phyloP scores from a whole-genome alignment of 2,329 filamentous ascomycete genomes.

The Penicillium frequentans region DNA sequence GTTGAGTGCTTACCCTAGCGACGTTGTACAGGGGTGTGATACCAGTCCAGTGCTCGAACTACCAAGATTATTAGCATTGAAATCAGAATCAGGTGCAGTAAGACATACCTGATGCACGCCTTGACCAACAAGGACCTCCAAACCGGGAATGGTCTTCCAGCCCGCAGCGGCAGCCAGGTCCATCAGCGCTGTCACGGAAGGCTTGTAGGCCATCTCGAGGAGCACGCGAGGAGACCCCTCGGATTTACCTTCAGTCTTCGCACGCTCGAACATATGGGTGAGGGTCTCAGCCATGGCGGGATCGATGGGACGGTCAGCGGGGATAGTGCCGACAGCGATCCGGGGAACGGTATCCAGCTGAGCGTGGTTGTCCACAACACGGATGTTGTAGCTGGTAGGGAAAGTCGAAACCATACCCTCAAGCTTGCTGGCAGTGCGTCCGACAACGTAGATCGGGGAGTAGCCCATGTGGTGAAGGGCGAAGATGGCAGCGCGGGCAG shows the following conservation, averaged over 20 bases:
- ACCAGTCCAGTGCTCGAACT: conserved; percentile 25
- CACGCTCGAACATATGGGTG: conserved; percentile 50
- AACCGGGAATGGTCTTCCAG: conserved; percentile 81
- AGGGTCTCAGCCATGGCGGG: conserved; percentile 66
- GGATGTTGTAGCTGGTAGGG: conserved; percentile 69
- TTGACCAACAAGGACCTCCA: conserved; percentile 88
- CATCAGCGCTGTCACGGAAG: conserved; percentile 79
- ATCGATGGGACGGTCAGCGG: conserved; percentile 83
- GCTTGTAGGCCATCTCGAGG: conserved; percentile 97
- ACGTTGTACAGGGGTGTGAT: conserved; percentile 54
- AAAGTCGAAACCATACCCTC: conserved; percentile 69
- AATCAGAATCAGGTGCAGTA: no score
- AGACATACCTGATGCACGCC: conserved; percentile 73
- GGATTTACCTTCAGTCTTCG: conserved; percentile 40
- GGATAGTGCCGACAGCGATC: conserved; percentile 87
- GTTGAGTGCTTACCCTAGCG: conserved; percentile 55
- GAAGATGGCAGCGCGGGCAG: conserved; percentile 86
- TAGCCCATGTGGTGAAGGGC: conserved; percentile 82
- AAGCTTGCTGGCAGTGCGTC: conserved; percentile 70
- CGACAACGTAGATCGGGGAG: conserved; percentile 81
- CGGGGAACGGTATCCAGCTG: conserved; percentile 58
- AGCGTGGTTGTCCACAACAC: conserved; percentile 57
- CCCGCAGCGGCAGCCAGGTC: conserved; percentile 72
- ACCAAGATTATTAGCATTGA: neutral
- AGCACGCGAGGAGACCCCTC: conserved; percentile 58